Evolutionary conservation across 2,329 filamentous ascomycete species (phyloP).

Genomic region (Mycocentrospora acerina): DNA sequence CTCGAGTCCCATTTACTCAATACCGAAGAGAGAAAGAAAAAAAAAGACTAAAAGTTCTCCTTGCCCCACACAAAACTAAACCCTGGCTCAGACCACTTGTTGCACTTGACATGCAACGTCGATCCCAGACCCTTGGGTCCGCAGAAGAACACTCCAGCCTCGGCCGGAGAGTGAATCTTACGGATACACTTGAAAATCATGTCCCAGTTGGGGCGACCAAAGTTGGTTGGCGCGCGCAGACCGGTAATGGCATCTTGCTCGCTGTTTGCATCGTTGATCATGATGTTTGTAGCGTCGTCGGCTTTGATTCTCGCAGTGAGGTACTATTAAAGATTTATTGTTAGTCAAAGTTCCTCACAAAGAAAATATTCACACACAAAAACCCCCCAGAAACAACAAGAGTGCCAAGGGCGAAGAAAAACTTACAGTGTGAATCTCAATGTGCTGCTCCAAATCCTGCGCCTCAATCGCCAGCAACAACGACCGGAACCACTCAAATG

Average conservation of each 20-base stretch:
- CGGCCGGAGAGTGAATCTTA: slow-evolving; percentile 59
- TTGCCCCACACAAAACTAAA: slow-evolving; percentile 70
- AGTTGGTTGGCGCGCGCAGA: slow-evolving; percentile 78
- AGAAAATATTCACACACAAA: too few species aligned
- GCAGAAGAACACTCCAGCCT: slow-evolving; percentile 67
- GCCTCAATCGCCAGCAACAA: slow-evolving; percentile 82
- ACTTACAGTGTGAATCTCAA: slow-evolving; percentile 77
- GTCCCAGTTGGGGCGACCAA: slow-evolving; percentile 86
- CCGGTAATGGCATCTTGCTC: slow-evolving; percentile 85
- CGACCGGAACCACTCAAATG: slow-evolving; percentile 87
- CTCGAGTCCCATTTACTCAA: too few species aligned
- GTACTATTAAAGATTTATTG: too few species aligned
- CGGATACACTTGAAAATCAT: slow-evolving; percentile 84
- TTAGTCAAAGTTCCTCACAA: too few species aligned
- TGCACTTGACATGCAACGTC: slow-evolving; percentile 78
- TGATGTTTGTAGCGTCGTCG: slow-evolving; percentile 85
- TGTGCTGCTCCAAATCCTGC: slow-evolving; percentile 78
- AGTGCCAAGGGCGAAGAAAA: background rate
- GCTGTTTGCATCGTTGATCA: slow-evolving; percentile 86
- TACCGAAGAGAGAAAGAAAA: too few species aligned
- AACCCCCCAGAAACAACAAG: too few species aligned
- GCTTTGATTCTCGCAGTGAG: slow-evolving; percentile 84
- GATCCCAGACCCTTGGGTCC: slow-evolving; percentile 79
- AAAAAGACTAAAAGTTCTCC: slow-evolving; percentile 64
- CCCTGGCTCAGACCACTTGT: slow-evolving; percentile 81